These are phyloP conservation scores for Schizothecium vesticola DNA, from an alignment of 495 filamentous ascomycete species.

Conservation along the genomic window DNA sequence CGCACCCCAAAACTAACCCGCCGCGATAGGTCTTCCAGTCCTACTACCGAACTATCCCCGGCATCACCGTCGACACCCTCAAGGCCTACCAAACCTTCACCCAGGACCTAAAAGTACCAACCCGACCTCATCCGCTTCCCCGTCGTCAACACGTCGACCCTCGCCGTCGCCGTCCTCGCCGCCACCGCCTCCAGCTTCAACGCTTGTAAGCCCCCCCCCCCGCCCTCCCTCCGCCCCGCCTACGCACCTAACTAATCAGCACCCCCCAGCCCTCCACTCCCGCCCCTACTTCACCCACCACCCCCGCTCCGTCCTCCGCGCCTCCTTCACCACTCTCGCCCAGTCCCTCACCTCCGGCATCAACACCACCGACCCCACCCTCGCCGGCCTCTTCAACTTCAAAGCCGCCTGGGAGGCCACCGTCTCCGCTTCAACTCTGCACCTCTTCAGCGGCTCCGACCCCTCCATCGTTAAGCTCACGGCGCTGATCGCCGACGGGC, in stretches of 20 bases:
- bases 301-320: background rate
- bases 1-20: background rate
- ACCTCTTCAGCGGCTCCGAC: background rate
- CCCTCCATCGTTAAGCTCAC: background rate
- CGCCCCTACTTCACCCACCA: background rate
- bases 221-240: no score
- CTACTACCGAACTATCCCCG: background rate
- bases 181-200: background rate
- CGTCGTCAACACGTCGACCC: background rate
- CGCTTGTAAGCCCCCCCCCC: background rate
- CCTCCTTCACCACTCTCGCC: background rate
- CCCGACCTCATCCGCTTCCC: background rate
- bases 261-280: background rate
- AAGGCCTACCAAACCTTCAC: background rate
- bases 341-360: background rate
- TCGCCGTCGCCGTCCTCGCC: background rate
- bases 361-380: background rate
- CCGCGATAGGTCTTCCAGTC: background rate
- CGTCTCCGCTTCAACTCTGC: background rate
- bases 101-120: background rate
- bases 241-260: no score
- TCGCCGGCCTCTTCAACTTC: background rate
- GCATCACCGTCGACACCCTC: background rate
- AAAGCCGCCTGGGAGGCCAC: fast-evolving
- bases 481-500: background rate